A percentile compares a stretch with the other conserved stretches of the same genome.
These are phyloP conservation scores for Yamadazyma ubonensis DNA, from an alignment of 805 yeast genomes.

Conservation along the genomic window DNA sequence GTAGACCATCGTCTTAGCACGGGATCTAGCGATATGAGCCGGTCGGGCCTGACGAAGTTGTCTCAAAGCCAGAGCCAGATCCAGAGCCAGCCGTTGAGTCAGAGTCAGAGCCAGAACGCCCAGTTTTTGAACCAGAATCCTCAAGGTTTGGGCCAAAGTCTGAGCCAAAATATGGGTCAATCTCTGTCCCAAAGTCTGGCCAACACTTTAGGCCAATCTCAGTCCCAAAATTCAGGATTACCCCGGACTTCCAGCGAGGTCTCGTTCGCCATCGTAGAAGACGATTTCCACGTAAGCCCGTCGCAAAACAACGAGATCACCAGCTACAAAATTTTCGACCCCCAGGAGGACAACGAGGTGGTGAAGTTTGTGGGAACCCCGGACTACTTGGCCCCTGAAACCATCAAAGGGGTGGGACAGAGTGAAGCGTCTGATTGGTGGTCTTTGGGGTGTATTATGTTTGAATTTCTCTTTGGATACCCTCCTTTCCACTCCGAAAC, in stretches of 20 bases:
- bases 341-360: slow-evolving; percentile 44
- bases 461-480: slow-evolving; percentile 87
- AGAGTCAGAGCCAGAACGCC: slow-evolving; percentile 6
- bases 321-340: slow-evolving; percentile 70
- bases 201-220: no score
- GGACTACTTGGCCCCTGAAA: slow-evolving; percentile 96
- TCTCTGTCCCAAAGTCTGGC: no score
- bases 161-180: no score
- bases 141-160: no score
- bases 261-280: slow-evolving; percentile 55
- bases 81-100: neutral
- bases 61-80: neutral
- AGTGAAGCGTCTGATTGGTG: slow-evolving; percentile 95
- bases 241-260: slow-evolving; percentile 54
- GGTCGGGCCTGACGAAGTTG: slow-evolving; percentile 15
- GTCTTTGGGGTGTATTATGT: slow-evolving; percentile 94
- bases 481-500: slow-evolving; percentile 90
- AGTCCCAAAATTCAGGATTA: slow-evolving; percentile 47
- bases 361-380: slow-evolving; percentile 93
- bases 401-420: slow-evolving; percentile 80
- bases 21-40: slow-evolving; percentile 1
- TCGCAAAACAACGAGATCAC: slow-evolving; percentile 23
- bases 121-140: no score
- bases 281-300: slow-evolving; percentile 40
- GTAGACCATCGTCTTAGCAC: slow-evolving; percentile 12